These are phyloP conservation scores for Gossypium trilobum DNA, from an alignment of 441 rosid genomes.

Conservation along the genomic window DNA sequence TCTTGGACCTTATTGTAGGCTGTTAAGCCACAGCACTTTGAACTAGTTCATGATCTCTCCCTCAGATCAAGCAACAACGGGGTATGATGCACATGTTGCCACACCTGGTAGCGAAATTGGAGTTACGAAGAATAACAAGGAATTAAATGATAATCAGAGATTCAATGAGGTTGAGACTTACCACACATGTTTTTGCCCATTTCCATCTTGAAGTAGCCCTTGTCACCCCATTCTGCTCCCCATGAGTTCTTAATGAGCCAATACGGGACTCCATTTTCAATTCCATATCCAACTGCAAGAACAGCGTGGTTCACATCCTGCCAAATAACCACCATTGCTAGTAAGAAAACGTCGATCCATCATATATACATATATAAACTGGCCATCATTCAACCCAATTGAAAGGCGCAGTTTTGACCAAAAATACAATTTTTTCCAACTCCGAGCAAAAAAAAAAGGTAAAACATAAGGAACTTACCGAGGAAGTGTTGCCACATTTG, in stretches of 20 bases:
- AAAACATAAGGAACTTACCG: slow-evolving; percentile 36
- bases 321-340: slow-evolving; percentile 9
- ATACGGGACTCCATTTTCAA: slow-evolving; percentile 58
- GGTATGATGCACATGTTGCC: slow-evolving; percentile 87
- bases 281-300: slow-evolving; percentile 86
- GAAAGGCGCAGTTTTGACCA: not conserved
- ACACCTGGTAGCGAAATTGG: slow-evolving; percentile 42
- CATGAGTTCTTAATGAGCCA: slow-evolving; percentile 95
- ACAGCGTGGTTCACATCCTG: slow-evolving; percentile 95
- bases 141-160: not conserved
- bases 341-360: not conserved
- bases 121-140: not conserved
- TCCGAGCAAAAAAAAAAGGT: not conserved
- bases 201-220: slow-evolving; percentile 89
- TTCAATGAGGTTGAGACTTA: slow-evolving; percentile 26
- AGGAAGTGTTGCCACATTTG: slow-evolving; percentile 57
- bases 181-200: slow-evolving; percentile 93
- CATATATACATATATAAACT: no score
- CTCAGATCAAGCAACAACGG: slow-evolving; percentile 46
- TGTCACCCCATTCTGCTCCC: slow-evolving; percentile 68
- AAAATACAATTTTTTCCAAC: not conserved
- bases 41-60: not conserved
- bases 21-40: not conserved
- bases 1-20: not conserved
- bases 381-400: no score